Evolutionary conservation across 179 eudicot genomes (phyloP).

Genomic region (Beta lomatogona): DNA sequence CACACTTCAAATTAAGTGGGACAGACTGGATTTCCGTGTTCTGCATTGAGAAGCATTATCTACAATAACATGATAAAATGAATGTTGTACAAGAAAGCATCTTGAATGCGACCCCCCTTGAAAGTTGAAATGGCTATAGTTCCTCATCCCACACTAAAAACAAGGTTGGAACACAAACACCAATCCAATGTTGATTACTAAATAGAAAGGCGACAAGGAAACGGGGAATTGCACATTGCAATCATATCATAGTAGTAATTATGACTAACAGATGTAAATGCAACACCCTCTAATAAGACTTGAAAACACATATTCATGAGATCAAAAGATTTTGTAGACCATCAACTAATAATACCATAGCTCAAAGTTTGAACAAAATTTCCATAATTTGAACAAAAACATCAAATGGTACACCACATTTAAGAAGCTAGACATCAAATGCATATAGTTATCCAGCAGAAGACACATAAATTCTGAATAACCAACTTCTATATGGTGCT

Average conservation of each 20-base stretch:
- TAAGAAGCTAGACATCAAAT: background rate
- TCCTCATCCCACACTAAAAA: background rate
- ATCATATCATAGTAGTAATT: no score
- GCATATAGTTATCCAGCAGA: no score
- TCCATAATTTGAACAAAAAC: constrained; percentile 1
- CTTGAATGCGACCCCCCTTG: background rate
- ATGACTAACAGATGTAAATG: background rate
- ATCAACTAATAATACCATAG: background rate
- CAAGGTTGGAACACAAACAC: background rate
- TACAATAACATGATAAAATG: background rate
- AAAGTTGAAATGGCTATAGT: background rate
- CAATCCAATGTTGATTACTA: background rate
- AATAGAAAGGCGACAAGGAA: background rate
- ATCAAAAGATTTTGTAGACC: background rate
- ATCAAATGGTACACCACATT: background rate
- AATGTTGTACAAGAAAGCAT: background rate
- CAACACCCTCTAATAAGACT: background rate
- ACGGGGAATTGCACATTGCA: background rate
- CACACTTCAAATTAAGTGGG: background rate
- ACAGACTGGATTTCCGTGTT: background rate
- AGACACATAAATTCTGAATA: no score
- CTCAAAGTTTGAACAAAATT: background rate
- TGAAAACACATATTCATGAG: background rate
- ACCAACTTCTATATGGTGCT: no score
- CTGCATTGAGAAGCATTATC: background rate